Evolutionary conservation across 139 green algal genomes (phyloP).

Genomic region (Eudorina sp.): DNA sequence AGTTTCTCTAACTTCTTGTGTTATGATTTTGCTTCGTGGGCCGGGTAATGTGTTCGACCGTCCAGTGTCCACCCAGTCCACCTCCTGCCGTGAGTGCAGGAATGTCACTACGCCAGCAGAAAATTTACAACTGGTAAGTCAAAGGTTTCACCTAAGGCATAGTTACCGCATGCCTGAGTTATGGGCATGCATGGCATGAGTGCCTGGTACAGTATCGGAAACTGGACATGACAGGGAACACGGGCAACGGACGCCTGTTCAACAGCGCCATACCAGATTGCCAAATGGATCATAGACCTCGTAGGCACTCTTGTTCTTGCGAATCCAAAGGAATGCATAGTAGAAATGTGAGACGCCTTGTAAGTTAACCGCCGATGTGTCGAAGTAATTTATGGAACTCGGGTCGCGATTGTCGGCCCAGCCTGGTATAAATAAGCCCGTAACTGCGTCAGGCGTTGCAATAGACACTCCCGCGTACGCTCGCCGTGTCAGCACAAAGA

Average conservation of each 20-base stretch:
- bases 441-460: background rate
- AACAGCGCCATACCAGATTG: slow-evolving; percentile 1
- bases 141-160: background rate
- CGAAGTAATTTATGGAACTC: background rate
- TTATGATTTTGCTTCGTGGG: too few relatives aligned
- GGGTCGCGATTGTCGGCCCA: background rate
- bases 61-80: too few relatives aligned
- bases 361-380: slow-evolving; percentile 28
- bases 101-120: background rate
- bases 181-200: background rate
- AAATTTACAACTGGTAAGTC: background rate
- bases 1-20: too few relatives aligned
- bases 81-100: background rate
- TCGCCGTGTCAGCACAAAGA: background rate
- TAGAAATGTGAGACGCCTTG: slow-evolving; percentile 16
- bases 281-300: slow-evolving; percentile 32
- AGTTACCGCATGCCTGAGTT: background rate
- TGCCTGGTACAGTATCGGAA: background rate
- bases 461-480: background rate
- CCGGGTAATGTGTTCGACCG: too few relatives aligned
- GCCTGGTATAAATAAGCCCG: slow-evolving; percentile 14
- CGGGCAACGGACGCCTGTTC: background rate
- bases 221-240: background rate
- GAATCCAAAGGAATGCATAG: slow-evolving; percentile 35
- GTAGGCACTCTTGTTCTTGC: background rate